Evolutionary conservation across 2,329 filamentous ascomycete genomes (phyloP).

Genomic region (Magnaporthiopsis incrustans): DNA sequence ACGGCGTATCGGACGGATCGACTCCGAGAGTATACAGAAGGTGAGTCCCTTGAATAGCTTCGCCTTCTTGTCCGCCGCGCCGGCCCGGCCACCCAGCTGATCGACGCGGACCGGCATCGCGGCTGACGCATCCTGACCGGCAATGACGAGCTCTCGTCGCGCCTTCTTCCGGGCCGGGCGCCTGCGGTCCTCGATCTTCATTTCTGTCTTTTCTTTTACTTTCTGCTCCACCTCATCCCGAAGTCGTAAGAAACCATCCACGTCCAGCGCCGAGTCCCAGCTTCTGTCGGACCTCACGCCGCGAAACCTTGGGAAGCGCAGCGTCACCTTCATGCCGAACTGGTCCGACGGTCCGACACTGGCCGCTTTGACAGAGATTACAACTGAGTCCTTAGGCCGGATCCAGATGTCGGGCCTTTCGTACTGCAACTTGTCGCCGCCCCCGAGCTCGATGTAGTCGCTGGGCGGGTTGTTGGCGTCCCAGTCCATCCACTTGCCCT

Average conservation of each 20-base stretch:
- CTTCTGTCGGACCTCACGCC: conserved; percentile 70
- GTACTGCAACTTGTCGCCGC: conserved; percentile 59
- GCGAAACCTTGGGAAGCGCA: conserved; percentile 89
- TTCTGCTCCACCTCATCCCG: conserved; percentile 63
- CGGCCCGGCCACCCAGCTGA: conserved; percentile 29
- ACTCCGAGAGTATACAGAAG: conserved; percentile 80
- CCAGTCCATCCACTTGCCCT: conserved; percentile 89
- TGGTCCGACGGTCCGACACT: conserved; percentile 66
- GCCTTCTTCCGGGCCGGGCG: conserved; percentile 49
- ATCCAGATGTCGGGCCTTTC: conserved; percentile 93
- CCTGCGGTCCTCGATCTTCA: conserved; percentile 64
- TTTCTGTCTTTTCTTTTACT: conserved; percentile 60
- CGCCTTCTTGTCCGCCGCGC: conserved; percentile 29
- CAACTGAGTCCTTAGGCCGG: conserved; percentile 75
- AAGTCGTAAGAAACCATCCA: conserved; percentile 69
- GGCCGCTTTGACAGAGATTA: conserved; percentile 83
- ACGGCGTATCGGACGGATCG: conserved; percentile 59
- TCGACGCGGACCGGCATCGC: conserved; percentile 25
- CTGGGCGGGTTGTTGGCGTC: conserved; percentile 67
- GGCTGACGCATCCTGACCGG: conserved; percentile 51
- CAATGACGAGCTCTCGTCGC: conserved; percentile 63
- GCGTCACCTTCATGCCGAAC: conserved; percentile 68
- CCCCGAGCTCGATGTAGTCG: conserved; percentile 72
- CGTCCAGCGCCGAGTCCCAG: conserved; percentile 73
- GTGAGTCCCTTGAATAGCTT: conserved; percentile 66